Conservation (phyloP, 306 rosid genomes). For the Pyrus betulifolia region DNA sequence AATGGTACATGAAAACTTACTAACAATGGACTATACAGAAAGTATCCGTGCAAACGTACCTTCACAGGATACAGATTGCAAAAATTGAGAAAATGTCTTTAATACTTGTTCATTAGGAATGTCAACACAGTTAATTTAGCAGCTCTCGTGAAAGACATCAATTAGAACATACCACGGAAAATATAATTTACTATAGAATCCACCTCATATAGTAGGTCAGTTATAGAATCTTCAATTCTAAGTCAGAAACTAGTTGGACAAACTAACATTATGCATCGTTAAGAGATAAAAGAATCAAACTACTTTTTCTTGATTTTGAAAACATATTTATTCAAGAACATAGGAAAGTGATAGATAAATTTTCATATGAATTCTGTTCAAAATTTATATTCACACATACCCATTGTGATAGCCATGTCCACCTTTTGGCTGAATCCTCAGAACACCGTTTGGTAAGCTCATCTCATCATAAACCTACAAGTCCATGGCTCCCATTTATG, state of each 20-base stretch:
- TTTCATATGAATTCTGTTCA: not conserved
- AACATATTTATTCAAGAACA: not conserved
- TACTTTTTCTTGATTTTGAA: not conserved
- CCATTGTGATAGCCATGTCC: conserved; percentile 99
- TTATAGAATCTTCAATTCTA: not conserved
- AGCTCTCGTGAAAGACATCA: not conserved
- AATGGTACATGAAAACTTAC: not conserved
- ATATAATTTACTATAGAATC: not conserved
- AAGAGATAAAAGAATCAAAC: not conserved
- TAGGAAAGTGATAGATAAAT: not conserved
- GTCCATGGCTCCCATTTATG: not conserved
- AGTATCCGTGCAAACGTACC: not conserved
- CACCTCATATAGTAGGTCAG: not conserved
- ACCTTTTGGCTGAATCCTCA: conserved; percentile 76
- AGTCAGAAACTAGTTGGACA: not conserved
- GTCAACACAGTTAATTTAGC: not conserved
- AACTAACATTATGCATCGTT: not conserved
- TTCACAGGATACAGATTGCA: not conserved
- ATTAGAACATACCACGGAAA: not conserved
- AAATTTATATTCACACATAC: conserved; percentile 35
- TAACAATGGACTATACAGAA: not conserved
- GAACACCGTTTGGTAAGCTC: conserved; percentile 91
- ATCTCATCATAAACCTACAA: conserved; percentile 83
- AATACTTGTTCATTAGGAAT: not conserved
- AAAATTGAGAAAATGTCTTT: not conserved